A percentile compares a stretch with the other conserved stretches of the same genome.
phyloP scores from a whole-genome alignment of 2,329 filamentous ascomycete species.

The Coniochaeta prunicola region DNA sequence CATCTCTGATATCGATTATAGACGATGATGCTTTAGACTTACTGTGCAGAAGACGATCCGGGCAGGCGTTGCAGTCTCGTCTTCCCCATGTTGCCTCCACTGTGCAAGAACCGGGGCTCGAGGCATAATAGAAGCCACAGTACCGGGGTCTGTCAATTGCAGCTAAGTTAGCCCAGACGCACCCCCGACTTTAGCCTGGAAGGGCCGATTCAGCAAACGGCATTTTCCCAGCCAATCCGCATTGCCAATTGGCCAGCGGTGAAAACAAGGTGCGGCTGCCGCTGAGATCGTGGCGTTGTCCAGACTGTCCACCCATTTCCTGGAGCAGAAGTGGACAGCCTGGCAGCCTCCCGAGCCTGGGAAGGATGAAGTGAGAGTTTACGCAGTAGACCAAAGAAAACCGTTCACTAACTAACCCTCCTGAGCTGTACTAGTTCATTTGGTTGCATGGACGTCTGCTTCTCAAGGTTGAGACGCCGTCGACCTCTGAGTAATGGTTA shows the following conservation, averaged over 20 bases:
- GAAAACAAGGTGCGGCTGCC: conserved; percentile 23
- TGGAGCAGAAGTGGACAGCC: too few relatives aligned
- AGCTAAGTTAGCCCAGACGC: background rate
- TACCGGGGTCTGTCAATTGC: background rate
- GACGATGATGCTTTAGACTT: background rate
- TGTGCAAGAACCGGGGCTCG: background rate
- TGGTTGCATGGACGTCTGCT: background rate
- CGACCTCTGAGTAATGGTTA: background rate
- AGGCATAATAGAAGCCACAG: background rate
- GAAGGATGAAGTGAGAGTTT: too few relatives aligned
- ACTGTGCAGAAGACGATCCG: background rate
- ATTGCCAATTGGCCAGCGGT: conserved; percentile 15
- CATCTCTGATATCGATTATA: too few relatives aligned
- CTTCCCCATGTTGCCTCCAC: background rate
- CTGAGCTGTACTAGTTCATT: background rate
- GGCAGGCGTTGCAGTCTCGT: background rate
- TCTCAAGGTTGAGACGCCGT: background rate
- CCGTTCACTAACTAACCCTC: background rate
- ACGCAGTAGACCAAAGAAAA: too few relatives aligned
- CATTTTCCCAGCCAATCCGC: conserved; percentile 29
- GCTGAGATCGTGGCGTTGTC: conserved; percentile 3
- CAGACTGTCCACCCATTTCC: background rate
- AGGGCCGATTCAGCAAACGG: conserved; percentile 27
- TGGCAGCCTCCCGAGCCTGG: background rate
- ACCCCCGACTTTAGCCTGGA: conserved; percentile 32